Evolutionary conservation across 768 basidiomycete genomes (phyloP), one percentile per base, ranked within the genome.

Genomic region (Leccinum ochraceum): DNA sequence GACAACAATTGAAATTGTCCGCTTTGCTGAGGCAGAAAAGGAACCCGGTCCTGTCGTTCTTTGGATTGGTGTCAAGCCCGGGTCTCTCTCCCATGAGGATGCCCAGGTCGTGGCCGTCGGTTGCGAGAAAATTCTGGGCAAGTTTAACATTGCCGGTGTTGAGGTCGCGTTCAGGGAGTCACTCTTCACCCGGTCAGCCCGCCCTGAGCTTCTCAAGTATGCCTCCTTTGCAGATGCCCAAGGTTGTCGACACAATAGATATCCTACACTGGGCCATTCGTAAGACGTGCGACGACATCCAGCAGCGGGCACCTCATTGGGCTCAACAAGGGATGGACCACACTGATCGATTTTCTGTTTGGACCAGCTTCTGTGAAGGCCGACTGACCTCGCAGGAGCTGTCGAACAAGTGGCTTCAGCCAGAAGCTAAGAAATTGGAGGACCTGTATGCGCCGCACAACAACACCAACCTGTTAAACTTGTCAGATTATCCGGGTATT

Each of bases 191-290:
- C 34, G 34, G 34, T 34, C 13, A 1, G 34, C 34, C 13, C 11
- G 34, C 11, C 34, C 34, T 34, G 5, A 34, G 34, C 34, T 34
- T 13, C 13, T 34, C 34, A 34, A 34, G 8, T 34, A 34, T 1
- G 11, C 11, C 34, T 4, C 34, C 34, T 32, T 10, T 10, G 28
- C 28, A 28, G 28, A 28, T 6, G 26, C 17, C 42, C 6, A 4
- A 16, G 42, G 17, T 0, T 1, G 52, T 68, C 24, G 39, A 59
- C 39, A 64, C 76, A 1, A 54, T 54, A 34, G 77, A 83, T 53
- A 71, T 84, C 51, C 58, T 83, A 16, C 68, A 70, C 8, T 83
- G 83, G 83, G 67, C 73, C 2, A 80, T 83, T 67, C 63, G 60
- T 0, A 76, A 81, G 60, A 82, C 82, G 0, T 83, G 80, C 57